Conservation (phyloP, 2,329 filamentous ascomycete genomes). For the Diplocarpon rosae region DNA sequence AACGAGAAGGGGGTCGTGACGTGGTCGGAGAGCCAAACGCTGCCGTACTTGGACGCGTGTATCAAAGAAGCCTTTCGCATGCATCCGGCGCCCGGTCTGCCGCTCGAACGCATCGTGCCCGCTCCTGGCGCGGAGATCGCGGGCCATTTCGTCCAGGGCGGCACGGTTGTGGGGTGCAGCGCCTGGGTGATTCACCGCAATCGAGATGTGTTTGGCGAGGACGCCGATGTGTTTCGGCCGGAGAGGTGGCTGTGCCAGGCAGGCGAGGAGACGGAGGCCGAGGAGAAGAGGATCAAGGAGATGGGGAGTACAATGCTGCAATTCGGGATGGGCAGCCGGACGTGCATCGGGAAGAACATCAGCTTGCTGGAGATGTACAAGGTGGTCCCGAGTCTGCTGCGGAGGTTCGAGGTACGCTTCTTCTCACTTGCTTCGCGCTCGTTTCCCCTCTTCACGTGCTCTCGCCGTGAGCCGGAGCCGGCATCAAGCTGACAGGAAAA, state of each 20-base stretch:
- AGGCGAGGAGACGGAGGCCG: slow-evolving; percentile 27
- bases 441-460: background rate
- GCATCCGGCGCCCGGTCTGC: slow-evolving; percentile 63
- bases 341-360: slow-evolving; percentile 60
- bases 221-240: slow-evolving; percentile 55
- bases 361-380: slow-evolving; percentile 54
- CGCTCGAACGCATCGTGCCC: slow-evolving; percentile 64
- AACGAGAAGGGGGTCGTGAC: slow-evolving; percentile 50
- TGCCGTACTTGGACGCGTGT: slow-evolving; percentile 67
- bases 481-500: slow-evolving; percentile 2
- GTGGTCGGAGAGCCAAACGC: slow-evolving; percentile 56
- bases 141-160: slow-evolving; percentile 51
- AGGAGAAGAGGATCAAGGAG: slow-evolving; percentile 45
- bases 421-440: background rate
- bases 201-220: slow-evolving; percentile 54
- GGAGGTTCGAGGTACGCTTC: slow-evolving; percentile 47
- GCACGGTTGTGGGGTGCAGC: slow-evolving; percentile 64
- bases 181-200: slow-evolving; percentile 65
- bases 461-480: background rate
- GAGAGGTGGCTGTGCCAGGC: slow-evolving; percentile 52
- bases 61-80: slow-evolving; percentile 70
- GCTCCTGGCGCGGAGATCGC: slow-evolving; percentile 50
- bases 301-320: slow-evolving; percentile 64
- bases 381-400: slow-evolving; percentile 47
- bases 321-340: slow-evolving; percentile 60